Evolutionary conservation across 345 rosid species (phyloP).

Genomic region (Adansonia digitata): DNA sequence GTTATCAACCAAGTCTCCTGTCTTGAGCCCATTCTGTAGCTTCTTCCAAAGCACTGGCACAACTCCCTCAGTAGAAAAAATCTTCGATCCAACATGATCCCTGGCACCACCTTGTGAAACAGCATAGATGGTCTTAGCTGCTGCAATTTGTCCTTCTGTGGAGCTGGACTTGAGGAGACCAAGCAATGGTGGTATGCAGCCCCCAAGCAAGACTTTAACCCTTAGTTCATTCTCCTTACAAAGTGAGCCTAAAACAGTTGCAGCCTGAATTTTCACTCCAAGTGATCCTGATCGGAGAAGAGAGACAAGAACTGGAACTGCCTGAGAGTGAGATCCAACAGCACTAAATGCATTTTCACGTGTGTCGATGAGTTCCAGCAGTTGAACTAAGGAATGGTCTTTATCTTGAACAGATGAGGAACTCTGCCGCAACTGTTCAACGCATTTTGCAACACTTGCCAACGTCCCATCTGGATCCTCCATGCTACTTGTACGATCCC

Average conservation of each 20-base stretch:
- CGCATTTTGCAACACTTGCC: slow-evolving; percentile 98
- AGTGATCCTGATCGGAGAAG: slow-evolving; percentile 95
- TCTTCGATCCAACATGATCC: slow-evolving; percentile 98
- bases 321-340: slow-evolving; percentile 99
- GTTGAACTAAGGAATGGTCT: slow-evolving; percentile 78
- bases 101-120: slow-evolving; percentile 95
- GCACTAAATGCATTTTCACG: slow-evolving; percentile 98
- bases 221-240: slow-evolving; percentile 98
- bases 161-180: slow-evolving; percentile 97
- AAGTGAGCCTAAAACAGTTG: slow-evolving; percentile 89
- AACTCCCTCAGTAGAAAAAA: slow-evolving; percentile 99
- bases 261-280: slow-evolving; percentile 95
- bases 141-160: slow-evolving; percentile 91
- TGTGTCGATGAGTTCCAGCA: slow-evolving; percentile 85
- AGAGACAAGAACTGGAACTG: slow-evolving; percentile 99
- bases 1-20: slow-evolving; percentile 76
- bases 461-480: slow-evolving; percentile 99
- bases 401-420: slow-evolving; percentile 87
- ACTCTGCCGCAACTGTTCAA: slow-evolving; percentile 90
- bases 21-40: slow-evolving; percentile 66
- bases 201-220: slow-evolving; percentile 96
- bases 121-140: slow-evolving; percentile 93
- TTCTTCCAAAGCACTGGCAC: slow-evolving; percentile 93
- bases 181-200: slow-evolving; percentile 99
- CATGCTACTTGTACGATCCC: slow-evolving; percentile 92